Base-by-base conservation (phyloP, 1,284 basidiomycete species). In the Anthracocystis setariae region DNA sequence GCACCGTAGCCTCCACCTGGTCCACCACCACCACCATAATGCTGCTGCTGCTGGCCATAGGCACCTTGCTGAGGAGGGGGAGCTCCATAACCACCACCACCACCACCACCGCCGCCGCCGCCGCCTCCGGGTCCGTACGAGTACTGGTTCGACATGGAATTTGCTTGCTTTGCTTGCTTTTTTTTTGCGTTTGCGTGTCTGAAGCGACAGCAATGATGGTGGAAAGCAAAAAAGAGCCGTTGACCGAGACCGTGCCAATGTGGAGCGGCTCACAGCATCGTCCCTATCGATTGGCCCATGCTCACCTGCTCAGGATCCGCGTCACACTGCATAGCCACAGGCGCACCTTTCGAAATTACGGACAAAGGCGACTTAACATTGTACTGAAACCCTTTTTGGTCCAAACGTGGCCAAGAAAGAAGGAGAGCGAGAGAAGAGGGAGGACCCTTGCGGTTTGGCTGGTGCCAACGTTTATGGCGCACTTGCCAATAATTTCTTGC, bases 101-200 rank as follows among this genome's bases (percentile, higher is more conserved):
- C 56, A 1, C 32, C 32, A 33, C 32, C 32, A 15, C 32, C 32
- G 32, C 15, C 8, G n/a, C n/a, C n/a, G n/a, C n/a, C n/a, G n/a
- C n/a, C 29, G 29, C 29, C 29, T 29, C 53, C 58, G 18, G 45
- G 52, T 24, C 53, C 62, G 51, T 75, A 75, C 13, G 73, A 75
- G 48, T 75, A 75, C 46, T 75, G 73, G 21, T 68, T 54, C 18
- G 70, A 73, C 73, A 75, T 75, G 7, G 37, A 8, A 15, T 17
- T 7, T 15, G 37, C 37, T 38, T 38, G 12, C 37, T 33, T 33
- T 33, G 37, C 17, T 17, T 15, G 37, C 37, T 7, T 18, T 38
- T 8, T 18, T 8, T 5, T 38, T 29, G 29, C 12, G 29, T 12
- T 5, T 29, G 29, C 5, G 29, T 12, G 5, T 5, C 12, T 7